A percentile compares a stretch with the other conserved stretches of the same genome.
Evolutionary conservation across 306 rosid species (phyloP).

Genomic region (peach (Prunus persica)): DNA sequence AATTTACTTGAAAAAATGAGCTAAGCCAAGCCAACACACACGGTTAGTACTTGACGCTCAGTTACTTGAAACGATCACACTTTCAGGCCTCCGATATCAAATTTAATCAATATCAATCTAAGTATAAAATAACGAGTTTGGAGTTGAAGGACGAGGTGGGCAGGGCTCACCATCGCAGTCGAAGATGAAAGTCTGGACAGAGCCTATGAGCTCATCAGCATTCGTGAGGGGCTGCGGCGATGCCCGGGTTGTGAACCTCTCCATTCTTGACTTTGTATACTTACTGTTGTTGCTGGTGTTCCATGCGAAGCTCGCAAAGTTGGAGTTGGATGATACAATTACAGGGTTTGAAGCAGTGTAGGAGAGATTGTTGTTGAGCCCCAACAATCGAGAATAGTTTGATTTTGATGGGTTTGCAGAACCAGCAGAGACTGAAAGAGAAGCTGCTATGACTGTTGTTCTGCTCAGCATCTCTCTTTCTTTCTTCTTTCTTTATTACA

Average conservation of each 20-base stretch:
- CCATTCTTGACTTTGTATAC: slow-evolving; percentile 42
- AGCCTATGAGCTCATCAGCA: slow-evolving; percentile 79
- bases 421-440: slow-evolving; percentile 38
- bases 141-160: neutral
- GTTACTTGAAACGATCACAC: neutral
- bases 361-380: slow-evolving; percentile 26
- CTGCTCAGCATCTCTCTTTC: slow-evolving; percentile 56
- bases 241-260: slow-evolving; percentile 53
- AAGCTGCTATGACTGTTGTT: slow-evolving; percentile 37
- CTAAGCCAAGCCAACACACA: too few relatives aligned
- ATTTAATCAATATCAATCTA: neutral
- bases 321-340: neutral
- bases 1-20: too few relatives aligned
- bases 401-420: slow-evolving; percentile 31
- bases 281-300: slow-evolving; percentile 22
- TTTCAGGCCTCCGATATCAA: neutral
- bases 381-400: slow-evolving; percentile 26
- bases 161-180: slow-evolving; percentile 77
- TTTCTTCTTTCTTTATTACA: neutral
- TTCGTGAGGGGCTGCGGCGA: slow-evolving; percentile 73
- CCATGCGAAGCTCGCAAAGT: slow-evolving; percentile 25
- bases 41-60: neutral
- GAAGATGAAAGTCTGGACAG: slow-evolving; percentile 90
- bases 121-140: neutral
- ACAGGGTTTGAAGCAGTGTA: slow-evolving; percentile 16